These are phyloP conservation scores for Sporopachydermia quercuum DNA, from an alignment of 805 yeast genomes.

Conservation along the genomic window DNA sequence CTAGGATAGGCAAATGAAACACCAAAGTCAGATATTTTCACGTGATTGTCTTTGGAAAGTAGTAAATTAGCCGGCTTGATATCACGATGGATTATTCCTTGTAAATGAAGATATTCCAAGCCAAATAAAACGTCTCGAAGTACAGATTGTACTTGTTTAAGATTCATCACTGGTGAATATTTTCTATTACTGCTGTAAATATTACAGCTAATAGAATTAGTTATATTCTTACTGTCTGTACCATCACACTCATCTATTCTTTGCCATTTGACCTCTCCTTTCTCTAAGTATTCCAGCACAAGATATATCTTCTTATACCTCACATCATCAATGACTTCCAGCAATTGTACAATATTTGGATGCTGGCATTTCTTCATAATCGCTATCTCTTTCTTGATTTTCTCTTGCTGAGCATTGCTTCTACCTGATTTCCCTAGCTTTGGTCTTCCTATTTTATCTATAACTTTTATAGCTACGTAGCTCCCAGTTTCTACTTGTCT, in stretches of 20 bases:
- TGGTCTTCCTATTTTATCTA: constrained; percentile 56
- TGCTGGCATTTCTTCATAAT: constrained; percentile 87
- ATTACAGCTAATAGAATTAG: background rate
- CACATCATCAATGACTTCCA: constrained; percentile 80
- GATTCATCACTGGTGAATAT: constrained; percentile 53
- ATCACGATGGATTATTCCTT: constrained; percentile 88
- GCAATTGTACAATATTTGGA: constrained; percentile 78
- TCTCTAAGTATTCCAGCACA: constrained; percentile 78
- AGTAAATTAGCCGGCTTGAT: constrained; percentile 89
- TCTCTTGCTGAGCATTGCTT: constrained; percentile 47
- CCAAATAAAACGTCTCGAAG: constrained; percentile 80
- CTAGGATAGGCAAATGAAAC: constrained; percentile 58
- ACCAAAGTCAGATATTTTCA: constrained; percentile 94
- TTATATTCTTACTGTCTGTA: no score
- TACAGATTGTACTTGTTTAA: constrained; percentile 52
- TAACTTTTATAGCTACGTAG: constrained; percentile 85
- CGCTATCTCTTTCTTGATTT: constrained; percentile 75
- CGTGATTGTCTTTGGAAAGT: constrained; percentile 51
- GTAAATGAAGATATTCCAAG: constrained; percentile 76
- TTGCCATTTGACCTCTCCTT: constrained; percentile 87
- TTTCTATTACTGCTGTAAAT: constrained; percentile 14
- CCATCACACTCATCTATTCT: constrained; percentile 15
- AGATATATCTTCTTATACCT: constrained; percentile 74
- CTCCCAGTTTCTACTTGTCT: constrained; percentile 36
- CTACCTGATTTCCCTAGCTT: constrained; percentile 29